Conservation (phyloP, 305 asterid genomes). For the Fraxinus paxiana region DNA sequence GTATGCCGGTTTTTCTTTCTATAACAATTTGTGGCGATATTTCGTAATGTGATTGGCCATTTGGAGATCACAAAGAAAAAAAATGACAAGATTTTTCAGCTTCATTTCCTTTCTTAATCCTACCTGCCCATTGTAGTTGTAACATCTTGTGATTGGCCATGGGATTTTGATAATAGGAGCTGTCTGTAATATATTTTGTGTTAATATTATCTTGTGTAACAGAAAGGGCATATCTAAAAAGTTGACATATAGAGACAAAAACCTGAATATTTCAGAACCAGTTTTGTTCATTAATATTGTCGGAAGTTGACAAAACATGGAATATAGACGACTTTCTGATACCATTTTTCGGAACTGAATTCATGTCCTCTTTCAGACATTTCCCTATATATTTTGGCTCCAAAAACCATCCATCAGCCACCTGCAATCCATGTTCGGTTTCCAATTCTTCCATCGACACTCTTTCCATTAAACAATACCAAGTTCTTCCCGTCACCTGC, state of each 20-base stretch:
- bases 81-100: background rate
- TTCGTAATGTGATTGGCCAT: background rate
- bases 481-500: background rate
- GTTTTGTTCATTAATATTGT: slow-evolving; percentile 5
- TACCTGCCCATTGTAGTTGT: background rate
- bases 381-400: slow-evolving; percentile 19
- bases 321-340: slow-evolving; percentile 11
- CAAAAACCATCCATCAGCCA: slow-evolving; percentile 1
- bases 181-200: background rate
- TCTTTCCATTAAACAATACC: background rate
- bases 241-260: slow-evolving; percentile 25
- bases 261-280: slow-evolving; percentile 20
- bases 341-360: slow-evolving; percentile 24
- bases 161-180: background rate
- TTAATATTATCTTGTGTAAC: background rate
- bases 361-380: slow-evolving; percentile 16
- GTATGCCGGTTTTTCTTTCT: background rate
- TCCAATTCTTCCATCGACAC: background rate
- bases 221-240: background rate
- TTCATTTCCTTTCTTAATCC: background rate
- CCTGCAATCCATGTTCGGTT: slow-evolving; percentile 4
- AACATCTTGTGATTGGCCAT: background rate
- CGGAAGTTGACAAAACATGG: slow-evolving; percentile 28
- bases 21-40: background rate
- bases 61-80: background rate